These are phyloP conservation scores for Setomelanomma holmii DNA, from an alignment of 2,329 filamentous ascomycete species.

Conservation along the genomic window DNA sequence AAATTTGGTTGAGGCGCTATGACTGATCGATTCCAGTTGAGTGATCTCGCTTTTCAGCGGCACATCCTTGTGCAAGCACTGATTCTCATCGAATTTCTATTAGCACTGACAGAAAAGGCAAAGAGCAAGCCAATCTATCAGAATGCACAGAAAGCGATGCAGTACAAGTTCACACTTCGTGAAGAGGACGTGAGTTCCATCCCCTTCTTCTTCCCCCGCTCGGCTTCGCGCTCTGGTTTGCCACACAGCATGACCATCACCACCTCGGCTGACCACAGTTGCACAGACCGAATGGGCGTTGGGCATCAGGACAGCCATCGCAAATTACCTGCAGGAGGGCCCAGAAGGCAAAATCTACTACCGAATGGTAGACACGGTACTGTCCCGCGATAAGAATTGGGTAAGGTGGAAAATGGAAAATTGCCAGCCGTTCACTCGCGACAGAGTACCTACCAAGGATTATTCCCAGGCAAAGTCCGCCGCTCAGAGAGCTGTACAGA, in stretches of 20 bases:
- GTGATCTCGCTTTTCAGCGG: constrained; percentile 90
- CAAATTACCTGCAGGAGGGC: constrained; percentile 81
- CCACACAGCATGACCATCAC: constrained; percentile 31
- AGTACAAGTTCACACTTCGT: constrained; percentile 77
- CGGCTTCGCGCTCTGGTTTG: constrained; percentile 18
- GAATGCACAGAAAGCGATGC: constrained; percentile 83
- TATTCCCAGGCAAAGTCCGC: constrained; percentile 73
- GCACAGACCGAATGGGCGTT: constrained; percentile 80
- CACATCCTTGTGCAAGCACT: constrained; percentile 95
- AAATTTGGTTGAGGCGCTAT: constrained; percentile 26
- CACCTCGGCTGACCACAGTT: constrained; percentile 43
- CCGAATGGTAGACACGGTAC: constrained; percentile 94
- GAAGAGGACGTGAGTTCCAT: constrained; percentile 77
- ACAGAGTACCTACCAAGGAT: constrained; percentile 71
- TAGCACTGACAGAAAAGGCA: constrained; percentile 83
- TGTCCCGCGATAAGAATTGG: constrained; percentile 98
- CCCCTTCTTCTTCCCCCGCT: constrained; percentile 20
- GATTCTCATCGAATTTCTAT: constrained; percentile 91
- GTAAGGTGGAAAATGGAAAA: constrained; percentile 97
- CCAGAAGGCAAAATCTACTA: constrained; percentile 90
- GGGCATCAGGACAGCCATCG: constrained; percentile 78
- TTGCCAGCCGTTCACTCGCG: constrained; percentile 83
- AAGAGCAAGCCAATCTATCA: constrained; percentile 79
- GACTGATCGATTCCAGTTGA: constrained; percentile 66
- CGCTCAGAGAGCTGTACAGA: constrained; percentile 71